phyloP scores from a whole-genome alignment of 805 yeast species.

The Zygoascus ofunaensis region DNA sequence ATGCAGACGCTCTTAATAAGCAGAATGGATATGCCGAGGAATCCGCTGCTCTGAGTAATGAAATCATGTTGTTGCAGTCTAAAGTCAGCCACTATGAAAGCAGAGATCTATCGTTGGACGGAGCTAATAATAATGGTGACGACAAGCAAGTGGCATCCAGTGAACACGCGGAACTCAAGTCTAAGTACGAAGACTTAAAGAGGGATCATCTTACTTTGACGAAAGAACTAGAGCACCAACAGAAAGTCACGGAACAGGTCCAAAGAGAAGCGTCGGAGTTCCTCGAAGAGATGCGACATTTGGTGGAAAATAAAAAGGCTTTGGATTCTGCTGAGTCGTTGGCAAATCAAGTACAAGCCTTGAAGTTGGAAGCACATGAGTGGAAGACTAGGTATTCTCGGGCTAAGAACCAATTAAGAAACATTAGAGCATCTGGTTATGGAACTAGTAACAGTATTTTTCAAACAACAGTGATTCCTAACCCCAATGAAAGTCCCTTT shows the following conservation, averaged over 20 bases:
- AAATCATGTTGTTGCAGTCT: constrained; percentile 5
- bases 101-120: not conserved
- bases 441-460: constrained; percentile 9
- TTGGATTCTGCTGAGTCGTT: constrained; percentile 17
- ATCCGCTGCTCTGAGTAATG: constrained; percentile 7
- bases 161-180: constrained; percentile 9
- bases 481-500: constrained; percentile 14
- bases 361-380: constrained; percentile 27
- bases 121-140: not conserved
- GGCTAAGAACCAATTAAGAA: constrained; percentile 24
- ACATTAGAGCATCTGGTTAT: constrained; percentile 18
- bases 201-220: constrained; percentile 18
- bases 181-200: constrained; percentile 16
- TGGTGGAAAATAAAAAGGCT: constrained; percentile 22
- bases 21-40: constrained; percentile 8
- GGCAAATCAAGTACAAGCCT: constrained; percentile 19
- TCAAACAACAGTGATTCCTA: constrained; percentile 8
- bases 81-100: constrained; percentile 6
- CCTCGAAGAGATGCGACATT: constrained; percentile 31
- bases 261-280: constrained; percentile 30
- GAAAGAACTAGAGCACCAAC: constrained; percentile 18
- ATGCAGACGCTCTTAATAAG: constrained; percentile 7
- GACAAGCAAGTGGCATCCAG: not conserved
- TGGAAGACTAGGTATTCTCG: constrained; percentile 29
- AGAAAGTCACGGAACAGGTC: constrained; percentile 29